phyloP scores from a whole-genome alignment of 2,329 filamentous ascomycete genomes.

The Hymenoscyphus fructigenus region DNA sequence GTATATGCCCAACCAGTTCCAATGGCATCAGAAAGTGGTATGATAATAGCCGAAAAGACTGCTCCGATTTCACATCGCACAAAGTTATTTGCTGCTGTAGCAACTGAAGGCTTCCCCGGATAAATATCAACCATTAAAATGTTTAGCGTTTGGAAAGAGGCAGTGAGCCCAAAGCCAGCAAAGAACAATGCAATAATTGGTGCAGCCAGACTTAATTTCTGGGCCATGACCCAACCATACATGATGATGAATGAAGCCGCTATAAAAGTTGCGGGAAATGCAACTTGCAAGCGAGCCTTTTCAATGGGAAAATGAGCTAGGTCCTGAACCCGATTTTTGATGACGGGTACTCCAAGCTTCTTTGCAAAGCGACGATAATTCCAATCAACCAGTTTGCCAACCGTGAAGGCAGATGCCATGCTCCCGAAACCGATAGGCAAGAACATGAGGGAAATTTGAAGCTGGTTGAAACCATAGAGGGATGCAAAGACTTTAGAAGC shows the following conservation, averaged over 20 bases:
- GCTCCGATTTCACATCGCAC: constrained; percentile 56
- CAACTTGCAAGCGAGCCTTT: constrained; percentile 49
- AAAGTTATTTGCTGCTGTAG: constrained; percentile 57
- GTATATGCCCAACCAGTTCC: constrained; percentile 54
- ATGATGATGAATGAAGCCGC: constrained; percentile 46
- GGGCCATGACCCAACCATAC: constrained; percentile 55
- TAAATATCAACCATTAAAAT: constrained; percentile 57
- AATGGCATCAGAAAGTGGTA: constrained; percentile 51
- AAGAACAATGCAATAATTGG: constrained; percentile 48
- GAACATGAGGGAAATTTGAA: constrained; percentile 54
- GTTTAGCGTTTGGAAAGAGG: constrained; percentile 51
- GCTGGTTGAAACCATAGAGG: constrained; percentile 60
- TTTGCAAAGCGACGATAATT: constrained; percentile 65
- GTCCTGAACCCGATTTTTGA: constrained; percentile 52
- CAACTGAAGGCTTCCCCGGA: constrained; percentile 51
- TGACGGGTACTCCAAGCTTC: constrained; percentile 51
- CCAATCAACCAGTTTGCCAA: constrained; percentile 60
- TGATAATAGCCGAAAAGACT: constrained; percentile 49
- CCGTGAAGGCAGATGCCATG: constrained; percentile 43
- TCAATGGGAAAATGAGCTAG: constrained; percentile 52
- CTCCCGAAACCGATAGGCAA: constrained; percentile 49
- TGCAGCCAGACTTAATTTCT: constrained; percentile 44
- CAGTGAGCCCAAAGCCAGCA: constrained; percentile 50
- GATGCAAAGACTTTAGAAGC: constrained; percentile 43
- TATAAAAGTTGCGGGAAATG: constrained; percentile 51